Base-by-base conservation (phyloP, 495 filamentous ascomycete species). In the Penicillium argentinense region DNA sequence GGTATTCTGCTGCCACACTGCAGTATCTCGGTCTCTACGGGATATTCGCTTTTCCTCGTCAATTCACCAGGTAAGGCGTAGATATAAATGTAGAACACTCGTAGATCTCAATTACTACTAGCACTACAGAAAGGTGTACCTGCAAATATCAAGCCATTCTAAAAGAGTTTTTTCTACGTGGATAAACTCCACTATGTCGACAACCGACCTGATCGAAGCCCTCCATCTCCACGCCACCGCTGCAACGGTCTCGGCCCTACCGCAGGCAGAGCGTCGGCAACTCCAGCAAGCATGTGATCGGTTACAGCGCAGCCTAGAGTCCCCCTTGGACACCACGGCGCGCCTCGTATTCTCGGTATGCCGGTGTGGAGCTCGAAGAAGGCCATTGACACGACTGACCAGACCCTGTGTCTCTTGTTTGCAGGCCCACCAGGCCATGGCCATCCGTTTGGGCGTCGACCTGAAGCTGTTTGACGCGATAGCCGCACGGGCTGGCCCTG, bases 341-440 rank as follows among this genome's bases (percentile, higher is more conserved):
- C 52, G 56, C 33, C 47, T 58, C 7, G 25, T 45, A 5, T 52
- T 52, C 22, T 59, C 56, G 45, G 56, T 56, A 59, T 42, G 47
- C 22, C 41, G 42, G 29, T 19, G 11, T 30, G 30, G 22, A 24
- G n/a, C n/a, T n/a, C n/a, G n/a, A n/a, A n/a, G n/a, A n/a, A n/a
- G n/a, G n/a, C n/a, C n/a, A n/a, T n/a, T n/a, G n/a, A n/a, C n/a
- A n/a, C n/a, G n/a, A n/a, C n/a, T n/a, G 13, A 39, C 14, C 25
- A 7, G 45, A 23, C n/a, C n/a, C n/a, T n/a, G n/a, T n/a, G n/a
- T n/a, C n/a, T n/a, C n/a, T n/a, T n/a, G n/a, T n/a, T n/a, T n/a
- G n/a, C n/a, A 62, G 59, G 44, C 38, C 13, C 53, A 59, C 26
- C 59, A 54, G 51, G 48, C 47, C 8, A 59, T 62, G 32, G 52